Evolutionary conservation across 2,329 filamentous ascomycete species (phyloP).

Genomic region (Cladophialophora immunda): DNA sequence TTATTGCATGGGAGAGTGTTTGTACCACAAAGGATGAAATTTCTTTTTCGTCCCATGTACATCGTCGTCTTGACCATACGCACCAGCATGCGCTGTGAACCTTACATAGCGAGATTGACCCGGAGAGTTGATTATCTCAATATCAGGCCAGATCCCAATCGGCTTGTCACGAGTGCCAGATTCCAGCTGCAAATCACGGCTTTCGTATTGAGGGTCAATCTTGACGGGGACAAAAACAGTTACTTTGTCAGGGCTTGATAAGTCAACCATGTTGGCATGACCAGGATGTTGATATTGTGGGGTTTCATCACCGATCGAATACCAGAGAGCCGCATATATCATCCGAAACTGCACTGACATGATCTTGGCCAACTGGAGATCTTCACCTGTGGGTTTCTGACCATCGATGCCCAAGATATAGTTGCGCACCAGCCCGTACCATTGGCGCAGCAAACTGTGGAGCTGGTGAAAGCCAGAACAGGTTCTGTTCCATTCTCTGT

Average conservation of each 20-base stretch:
- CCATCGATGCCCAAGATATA: not conserved
- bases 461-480: conserved; percentile 7
- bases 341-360: conserved; percentile 17
- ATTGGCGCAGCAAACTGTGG: not conserved
- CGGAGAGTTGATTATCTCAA: not conserved
- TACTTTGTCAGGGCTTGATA: not conserved
- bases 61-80: not conserved
- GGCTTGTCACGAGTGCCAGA: not conserved
- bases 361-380: conserved; percentile 1
- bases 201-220: not conserved
- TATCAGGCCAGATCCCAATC: not conserved
- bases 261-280: conserved; percentile 11
- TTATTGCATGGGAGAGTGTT: too few relatives aligned
- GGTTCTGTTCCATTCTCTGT: not conserved
- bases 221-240: not conserved
- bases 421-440: not conserved
- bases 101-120: not conserved
- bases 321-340: conserved; percentile 13
- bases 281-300: not conserved
- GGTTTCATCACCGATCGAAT: not conserved
- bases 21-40: not conserved
- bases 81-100: not conserved
- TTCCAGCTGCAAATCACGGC: not conserved
- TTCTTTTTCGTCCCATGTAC: not conserved
- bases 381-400: not conserved